These are phyloP conservation scores for Corinectria fuckeliana DNA, from an alignment of 2,329 filamentous ascomycete species.

Conservation along the genomic window DNA sequence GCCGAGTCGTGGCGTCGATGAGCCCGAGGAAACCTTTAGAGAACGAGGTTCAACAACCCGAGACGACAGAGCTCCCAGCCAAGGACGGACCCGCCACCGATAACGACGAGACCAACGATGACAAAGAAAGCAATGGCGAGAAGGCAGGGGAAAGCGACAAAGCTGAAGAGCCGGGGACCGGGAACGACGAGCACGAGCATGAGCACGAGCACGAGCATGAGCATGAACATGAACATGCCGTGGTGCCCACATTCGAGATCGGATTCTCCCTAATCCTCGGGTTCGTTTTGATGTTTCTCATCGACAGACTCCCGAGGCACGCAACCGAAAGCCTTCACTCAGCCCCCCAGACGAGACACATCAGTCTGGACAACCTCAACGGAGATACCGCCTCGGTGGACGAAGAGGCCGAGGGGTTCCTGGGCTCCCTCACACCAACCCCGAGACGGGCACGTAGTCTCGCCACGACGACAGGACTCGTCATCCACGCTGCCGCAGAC, in stretches of 20 bases:
- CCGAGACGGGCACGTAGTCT: slow-evolving; percentile 68
- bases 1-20: slow-evolving; percentile 21
- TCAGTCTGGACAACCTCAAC: slow-evolving; percentile 84
- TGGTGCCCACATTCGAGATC: slow-evolving; percentile 75
- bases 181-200: slow-evolving; percentile 43
- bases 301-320: slow-evolving; percentile 84
- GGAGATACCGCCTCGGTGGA: slow-evolving; percentile 58
- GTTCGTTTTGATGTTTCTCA: slow-evolving; percentile 95
- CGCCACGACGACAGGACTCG: slow-evolving; percentile 90
- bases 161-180: slow-evolving; percentile 33
- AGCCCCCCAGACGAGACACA: slow-evolving; percentile 76
- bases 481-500: slow-evolving; percentile 94
- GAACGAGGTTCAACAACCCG: slow-evolving; percentile 18
- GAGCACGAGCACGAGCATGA: slow-evolving; percentile 42
- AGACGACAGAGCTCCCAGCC: slow-evolving; percentile 21
- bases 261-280: slow-evolving; percentile 86
- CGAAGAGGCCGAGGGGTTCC: slow-evolving; percentile 63
- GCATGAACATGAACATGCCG: slow-evolving; percentile 44
- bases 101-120: slow-evolving; percentile 4
- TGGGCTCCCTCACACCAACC: slow-evolving; percentile 63
- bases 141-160: slow-evolving; percentile 23
- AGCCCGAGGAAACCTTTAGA: slow-evolving; percentile 20
- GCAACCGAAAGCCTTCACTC: slow-evolving; percentile 69
- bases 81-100: slow-evolving; percentile 16
- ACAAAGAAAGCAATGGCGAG: slow-evolving; percentile 16